These are phyloP conservation scores for Teratosphaeria pseudoeucalypti DNA, from an alignment of 2,329 filamentous ascomycete species.

Conservation along the genomic window DNA sequence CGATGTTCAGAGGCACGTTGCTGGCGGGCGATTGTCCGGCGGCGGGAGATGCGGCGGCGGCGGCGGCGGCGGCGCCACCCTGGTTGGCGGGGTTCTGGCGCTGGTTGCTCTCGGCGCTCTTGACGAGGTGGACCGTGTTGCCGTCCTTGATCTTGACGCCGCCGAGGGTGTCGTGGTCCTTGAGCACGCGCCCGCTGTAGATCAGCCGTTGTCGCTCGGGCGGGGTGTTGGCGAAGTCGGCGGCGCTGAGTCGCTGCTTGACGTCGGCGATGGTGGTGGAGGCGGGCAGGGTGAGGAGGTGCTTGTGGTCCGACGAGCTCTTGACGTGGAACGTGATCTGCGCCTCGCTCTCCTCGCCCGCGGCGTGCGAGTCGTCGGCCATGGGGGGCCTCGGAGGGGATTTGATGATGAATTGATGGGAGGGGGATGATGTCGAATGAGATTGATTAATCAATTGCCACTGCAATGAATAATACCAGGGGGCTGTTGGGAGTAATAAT, in stretches of 20 bases:
- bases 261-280: constrained; percentile 71
- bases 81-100: constrained; percentile 47
- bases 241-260: constrained; percentile 73
- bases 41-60: constrained; percentile 18
- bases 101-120: constrained; percentile 83
- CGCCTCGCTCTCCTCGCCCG: constrained; percentile 48
- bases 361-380: constrained; percentile 55
- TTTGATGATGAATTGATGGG: too few relatives aligned
- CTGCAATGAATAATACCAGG: too few relatives aligned
- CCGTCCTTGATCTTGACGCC: constrained; percentile 92
- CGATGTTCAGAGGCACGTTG: constrained; percentile 65
- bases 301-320: constrained; percentile 82
- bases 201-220: constrained; percentile 86
- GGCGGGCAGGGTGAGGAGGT: constrained; percentile 68
- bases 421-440: too few relatives aligned
- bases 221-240: constrained; percentile 78
- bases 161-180: constrained; percentile 77
- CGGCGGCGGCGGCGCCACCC: constrained; percentile 29
- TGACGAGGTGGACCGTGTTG: constrained; percentile 93
- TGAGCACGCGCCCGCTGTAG: constrained; percentile 93
- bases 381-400: constrained; percentile 31
- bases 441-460: too few relatives aligned
- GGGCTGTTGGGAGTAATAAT: too few relatives aligned
- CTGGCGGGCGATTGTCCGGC: constrained; percentile 40
- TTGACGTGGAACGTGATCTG: constrained; percentile 95